Conservation (phyloP, 495 filamentous ascomycete genomes). For the Aeminium ludgeri region DNA sequence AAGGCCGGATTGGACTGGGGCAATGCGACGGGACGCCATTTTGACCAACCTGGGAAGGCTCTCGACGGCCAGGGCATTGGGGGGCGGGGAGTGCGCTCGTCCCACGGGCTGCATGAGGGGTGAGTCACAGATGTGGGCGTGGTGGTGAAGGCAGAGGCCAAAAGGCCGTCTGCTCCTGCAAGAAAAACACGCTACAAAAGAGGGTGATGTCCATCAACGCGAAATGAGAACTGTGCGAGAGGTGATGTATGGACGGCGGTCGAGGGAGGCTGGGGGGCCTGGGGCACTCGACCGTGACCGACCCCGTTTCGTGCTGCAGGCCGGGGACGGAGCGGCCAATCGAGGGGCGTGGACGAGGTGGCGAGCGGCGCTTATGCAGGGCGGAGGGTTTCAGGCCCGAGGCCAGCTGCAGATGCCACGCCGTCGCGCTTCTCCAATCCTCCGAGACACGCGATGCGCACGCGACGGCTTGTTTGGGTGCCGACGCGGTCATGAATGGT, state of each 20-base stretch:
- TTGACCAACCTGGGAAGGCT: constrained; percentile 5
- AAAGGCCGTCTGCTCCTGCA: background rate
- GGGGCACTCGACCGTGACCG: background rate
- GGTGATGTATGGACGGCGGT: constrained; percentile 6
- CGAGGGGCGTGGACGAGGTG: background rate
- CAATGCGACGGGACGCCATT: constrained; percentile 1
- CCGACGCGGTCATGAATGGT: too few species aligned
- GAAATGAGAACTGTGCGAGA: constrained; percentile 7
- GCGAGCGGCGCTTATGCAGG: background rate
- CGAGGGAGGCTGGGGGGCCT: constrained; percentile 3
- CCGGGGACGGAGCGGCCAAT: background rate
- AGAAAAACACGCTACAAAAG: constrained; percentile 3
- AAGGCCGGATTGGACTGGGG: constrained; percentile 1
- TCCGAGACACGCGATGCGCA: too few species aligned
- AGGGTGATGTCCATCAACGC: constrained; percentile 2
- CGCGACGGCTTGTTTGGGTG: too few species aligned
- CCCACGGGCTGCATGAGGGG: background rate
- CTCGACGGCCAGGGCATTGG: too few species aligned
- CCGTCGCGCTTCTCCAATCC: too few species aligned
- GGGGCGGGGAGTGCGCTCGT: background rate
- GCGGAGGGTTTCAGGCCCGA: background rate
- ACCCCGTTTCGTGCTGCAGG: constrained; percentile 8
- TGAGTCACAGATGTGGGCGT: background rate
- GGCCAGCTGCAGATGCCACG: background rate
- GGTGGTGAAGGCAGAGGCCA: background rate